These are phyloP conservation scores for Afroboletus lepidellus DNA, from an alignment of 1,284 basidiomycete species.

Conservation along the genomic window DNA sequence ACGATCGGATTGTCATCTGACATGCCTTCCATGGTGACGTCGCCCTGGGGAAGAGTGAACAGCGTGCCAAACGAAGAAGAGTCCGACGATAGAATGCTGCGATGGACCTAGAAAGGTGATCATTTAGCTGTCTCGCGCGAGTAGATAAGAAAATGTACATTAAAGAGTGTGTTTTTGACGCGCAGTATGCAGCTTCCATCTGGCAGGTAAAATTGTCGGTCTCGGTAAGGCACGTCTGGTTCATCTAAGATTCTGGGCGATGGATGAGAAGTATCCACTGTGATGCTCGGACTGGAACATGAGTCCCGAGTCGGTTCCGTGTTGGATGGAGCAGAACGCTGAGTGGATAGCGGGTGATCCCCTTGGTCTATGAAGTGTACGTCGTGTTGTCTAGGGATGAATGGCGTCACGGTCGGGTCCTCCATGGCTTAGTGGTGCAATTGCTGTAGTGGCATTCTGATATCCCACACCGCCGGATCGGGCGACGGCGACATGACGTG, in stretches of 20 bases:
- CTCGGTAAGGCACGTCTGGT: constrained; percentile 25
- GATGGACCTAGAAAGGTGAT: constrained; percentile 51
- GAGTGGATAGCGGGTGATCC: not conserved
- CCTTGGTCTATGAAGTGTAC: not conserved
- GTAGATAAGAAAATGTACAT: constrained; percentile 38
- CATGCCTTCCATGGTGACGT: constrained; percentile 47
- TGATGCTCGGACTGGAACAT: not conserved
- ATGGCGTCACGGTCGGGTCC: constrained; percentile 13
- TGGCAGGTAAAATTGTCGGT: constrained; percentile 44
- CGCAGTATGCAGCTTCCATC: constrained; percentile 63
- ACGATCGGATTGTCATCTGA: constrained; percentile 64
- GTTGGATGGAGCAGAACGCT: constrained; percentile 3
- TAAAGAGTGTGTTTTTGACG: constrained; percentile 62
- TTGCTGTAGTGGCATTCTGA: not conserved
- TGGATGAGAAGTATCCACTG: constrained; percentile 2
- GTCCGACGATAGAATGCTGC: constrained; percentile 59
- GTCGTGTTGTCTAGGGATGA: constrained; percentile 28
- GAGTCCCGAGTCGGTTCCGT: constrained; percentile 14
- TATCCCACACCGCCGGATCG: not conserved
- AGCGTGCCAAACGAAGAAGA: constrained; percentile 59
- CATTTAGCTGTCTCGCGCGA: not conserved
- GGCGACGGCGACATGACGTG: too few species aligned
- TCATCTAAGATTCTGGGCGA: constrained; percentile 10
- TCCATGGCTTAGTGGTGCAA: constrained; percentile 12
- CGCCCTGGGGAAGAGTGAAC: constrained; percentile 61